Evolutionary conservation across 2,329 filamentous ascomycete species (phyloP).

Genomic region (Aspergillus awamori): DNA sequence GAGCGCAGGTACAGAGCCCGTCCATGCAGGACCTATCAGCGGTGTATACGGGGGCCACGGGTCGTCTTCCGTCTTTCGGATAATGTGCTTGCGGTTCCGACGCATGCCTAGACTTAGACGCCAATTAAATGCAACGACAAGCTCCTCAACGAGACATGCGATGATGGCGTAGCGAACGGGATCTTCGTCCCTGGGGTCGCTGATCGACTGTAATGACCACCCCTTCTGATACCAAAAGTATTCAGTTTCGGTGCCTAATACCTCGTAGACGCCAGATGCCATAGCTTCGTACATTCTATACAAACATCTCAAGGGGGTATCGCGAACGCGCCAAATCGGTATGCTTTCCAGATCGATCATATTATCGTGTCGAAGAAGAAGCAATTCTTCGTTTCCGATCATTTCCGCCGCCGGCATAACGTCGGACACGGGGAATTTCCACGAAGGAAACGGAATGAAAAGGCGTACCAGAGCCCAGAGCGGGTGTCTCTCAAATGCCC

Average conservation of each 20-base stretch:
- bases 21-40: slow-evolving; percentile 24
- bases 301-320: slow-evolving; percentile 7
- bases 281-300: slow-evolving; percentile 13
- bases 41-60: slow-evolving; percentile 27
- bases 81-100: slow-evolving; percentile 25
- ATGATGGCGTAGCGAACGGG: slow-evolving; percentile 12
- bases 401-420: slow-evolving; percentile 20
- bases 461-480: slow-evolving; percentile 25
- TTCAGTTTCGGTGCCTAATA: slow-evolving; percentile 8
- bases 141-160: slow-evolving; percentile 12
- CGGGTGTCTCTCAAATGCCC: slow-evolving; percentile 24
- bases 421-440: slow-evolving; percentile 28
- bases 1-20: slow-evolving; percentile 15
- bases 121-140: slow-evolving; percentile 12
- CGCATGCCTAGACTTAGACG: slow-evolving; percentile 9
- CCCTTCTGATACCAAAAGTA: slow-evolving; percentile 11
- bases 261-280: neutral
- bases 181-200: slow-evolving; percentile 7
- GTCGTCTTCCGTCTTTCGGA: slow-evolving; percentile 26
- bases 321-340: slow-evolving; percentile 11
- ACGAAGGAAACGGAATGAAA: slow-evolving; percentile 29
- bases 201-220: slow-evolving; percentile 7
- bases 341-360: slow-evolving; percentile 23
- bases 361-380: slow-evolving; percentile 13
- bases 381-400: slow-evolving; percentile 18